Evolutionary conservation across 495 filamentous ascomycete species (phyloP), one percentile per base, ranked within the genome.

Genomic region (Hypoxylon fragiforme): DNA sequence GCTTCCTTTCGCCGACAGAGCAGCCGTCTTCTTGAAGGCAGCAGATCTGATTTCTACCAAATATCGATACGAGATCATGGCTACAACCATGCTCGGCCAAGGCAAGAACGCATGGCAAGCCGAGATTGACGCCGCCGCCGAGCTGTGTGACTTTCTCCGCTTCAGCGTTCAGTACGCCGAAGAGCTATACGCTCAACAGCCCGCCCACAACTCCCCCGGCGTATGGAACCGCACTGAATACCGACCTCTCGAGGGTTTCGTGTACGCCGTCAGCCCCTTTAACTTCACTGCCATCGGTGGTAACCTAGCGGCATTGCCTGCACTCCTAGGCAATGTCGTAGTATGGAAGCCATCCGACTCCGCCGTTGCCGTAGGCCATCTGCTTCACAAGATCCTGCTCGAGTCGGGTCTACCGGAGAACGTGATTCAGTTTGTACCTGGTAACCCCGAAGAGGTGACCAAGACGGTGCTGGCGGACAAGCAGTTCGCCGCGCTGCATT

Each of bases 81-180:
- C 92, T 5, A 81, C 90, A 30, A 97, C 91, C 6, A 95, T 97
- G 81, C 78, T 95, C 16, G 91, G 91, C 22, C 91, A 97, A 70
- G 91, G 91, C 56, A 97, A 97, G 80, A 96, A 95, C 70, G 88
- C 88, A 18, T 96, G 90, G 90, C 91, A 97, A 70, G 91, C 91
- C 14, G 91, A 97, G 81, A 95, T 97, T 59, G 91, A 97, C 71
- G 84, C 92, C 18, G 92, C 92, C 3, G 92, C 92, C 1, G 92
- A 97, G 77, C 73, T 95, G 34, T 84, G 81, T 58, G 92, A 97
- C 69, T 97, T 97, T 75, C 78, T 97, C 61, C 80, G 88, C 52
- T 95, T 95, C 74, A 91, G 89, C 59, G 90, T 94, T 30, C 84
- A 89, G 64, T 95, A 90, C 65, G 90, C 90, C 14, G 87, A 95